Percentiles rank a stretch among this genome's conserved stretches.
phyloP scores from a whole-genome alignment of 768 basidiomycete species.

The Podaxis mareebaensis region DNA sequence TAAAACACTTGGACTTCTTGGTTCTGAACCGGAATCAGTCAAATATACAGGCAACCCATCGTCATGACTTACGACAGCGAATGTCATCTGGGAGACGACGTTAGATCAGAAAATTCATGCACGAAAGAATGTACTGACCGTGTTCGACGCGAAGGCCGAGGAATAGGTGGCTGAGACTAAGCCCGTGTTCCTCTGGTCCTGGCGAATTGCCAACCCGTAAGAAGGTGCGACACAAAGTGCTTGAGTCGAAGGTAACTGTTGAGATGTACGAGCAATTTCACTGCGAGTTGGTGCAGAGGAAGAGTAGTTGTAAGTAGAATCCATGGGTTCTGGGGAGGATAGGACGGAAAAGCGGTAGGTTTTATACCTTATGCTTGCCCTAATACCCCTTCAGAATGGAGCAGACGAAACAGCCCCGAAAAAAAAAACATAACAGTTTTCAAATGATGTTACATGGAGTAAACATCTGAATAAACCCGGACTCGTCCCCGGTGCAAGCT shows the following conservation, averaged over 20 bases:
- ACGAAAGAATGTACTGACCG: background rate
- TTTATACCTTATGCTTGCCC: background rate
- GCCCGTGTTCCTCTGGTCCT: background rate
- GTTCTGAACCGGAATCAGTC: conserved; percentile 1
- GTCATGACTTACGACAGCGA: background rate
- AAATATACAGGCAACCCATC: background rate
- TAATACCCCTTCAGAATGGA: background rate
- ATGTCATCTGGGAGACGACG: background rate
- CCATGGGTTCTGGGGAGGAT: background rate
- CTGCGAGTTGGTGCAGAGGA: background rate
- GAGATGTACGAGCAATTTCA: background rate
- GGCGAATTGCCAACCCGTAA: background rate
- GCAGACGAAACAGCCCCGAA: background rate
- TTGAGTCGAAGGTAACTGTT: background rate
- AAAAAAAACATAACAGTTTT: background rate
- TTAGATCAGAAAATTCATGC: background rate
- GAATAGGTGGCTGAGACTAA: background rate
- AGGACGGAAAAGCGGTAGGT: background rate
- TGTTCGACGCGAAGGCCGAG: background rate
- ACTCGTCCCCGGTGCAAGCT: background rate
- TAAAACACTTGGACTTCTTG: background rate
- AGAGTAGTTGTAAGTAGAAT: background rate
- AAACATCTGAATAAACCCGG: background rate
- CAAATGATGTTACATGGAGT: background rate
- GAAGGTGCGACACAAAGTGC: background rate